A percentile compares a stretch with the other conserved stretches of the same genome.
Evolutionary conservation across 2,329 filamentous ascomycete species (phyloP).

Genomic region (Pestalotiopsis sp.): DNA sequence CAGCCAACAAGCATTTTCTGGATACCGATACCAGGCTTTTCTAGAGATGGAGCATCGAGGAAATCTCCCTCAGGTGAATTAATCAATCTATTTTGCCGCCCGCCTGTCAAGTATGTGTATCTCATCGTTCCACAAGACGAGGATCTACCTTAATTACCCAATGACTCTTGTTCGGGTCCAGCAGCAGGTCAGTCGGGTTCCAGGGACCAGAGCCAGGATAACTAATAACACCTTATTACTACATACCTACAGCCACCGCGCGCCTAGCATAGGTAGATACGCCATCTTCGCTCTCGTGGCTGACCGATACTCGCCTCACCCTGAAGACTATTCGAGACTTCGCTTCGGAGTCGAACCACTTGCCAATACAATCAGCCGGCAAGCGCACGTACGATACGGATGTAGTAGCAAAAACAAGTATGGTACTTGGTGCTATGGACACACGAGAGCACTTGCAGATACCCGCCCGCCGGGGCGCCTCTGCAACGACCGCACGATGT

Average conservation of each 20-base stretch:
- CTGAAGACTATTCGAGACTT: not conserved
- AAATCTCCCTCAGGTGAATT: slow-evolving; percentile 14
- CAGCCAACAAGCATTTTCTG: not conserved
- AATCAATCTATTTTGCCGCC: not conserved
- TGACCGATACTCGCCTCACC: not conserved
- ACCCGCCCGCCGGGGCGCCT: not conserved
- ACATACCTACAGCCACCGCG: not conserved
- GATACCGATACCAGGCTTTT: not conserved
- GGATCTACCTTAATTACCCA: not conserved
- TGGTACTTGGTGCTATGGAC: not conserved
- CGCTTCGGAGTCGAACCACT: not conserved
- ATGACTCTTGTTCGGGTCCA: not conserved
- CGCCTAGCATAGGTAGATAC: no score
- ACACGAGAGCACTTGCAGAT: slow-evolving; percentile 5
- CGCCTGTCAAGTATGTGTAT: not conserved
- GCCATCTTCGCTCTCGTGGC: not conserved
- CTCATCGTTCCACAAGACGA: not conserved
- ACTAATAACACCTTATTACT: not conserved
- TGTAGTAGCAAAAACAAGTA: no score
- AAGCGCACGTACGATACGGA: not conserved
- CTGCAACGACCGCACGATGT: not conserved
- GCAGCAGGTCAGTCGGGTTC: not conserved
- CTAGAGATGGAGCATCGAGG: slow-evolving; percentile 12
- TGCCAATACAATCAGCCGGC: not conserved
- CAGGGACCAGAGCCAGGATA: no score